Evolutionary conservation across 2,329 filamentous ascomycete genomes (phyloP), one percentile per base, ranked within the genome.

Genomic region (Ustilaginoidea virens): DNA sequence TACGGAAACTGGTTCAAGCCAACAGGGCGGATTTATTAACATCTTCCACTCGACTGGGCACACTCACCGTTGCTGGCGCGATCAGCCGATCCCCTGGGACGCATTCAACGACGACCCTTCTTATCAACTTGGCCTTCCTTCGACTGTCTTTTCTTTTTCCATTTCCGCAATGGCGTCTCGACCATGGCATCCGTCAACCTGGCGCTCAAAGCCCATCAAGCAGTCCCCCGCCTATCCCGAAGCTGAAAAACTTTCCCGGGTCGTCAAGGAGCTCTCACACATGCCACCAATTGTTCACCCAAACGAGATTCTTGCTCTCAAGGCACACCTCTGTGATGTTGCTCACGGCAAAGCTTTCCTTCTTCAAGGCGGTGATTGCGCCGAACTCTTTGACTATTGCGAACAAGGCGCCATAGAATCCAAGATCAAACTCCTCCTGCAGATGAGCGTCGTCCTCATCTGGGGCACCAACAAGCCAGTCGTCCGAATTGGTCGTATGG

Each of bases 351-450:
- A 87, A 39, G 82, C 87, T 9, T 96, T 98, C 51, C 65, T 98
- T 7, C 71, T 98, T 4, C 90, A 98, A 58, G 90, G 90, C 35
- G 90, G 87, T 37, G 90, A 98, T 57, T 98, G 90, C 48, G 90
- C 90, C 11, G 90, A 98, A 60, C 69, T 96, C 7, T 98, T 98
- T 47, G 83, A 90, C 53, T 98, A 98, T 62, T 98, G 90, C 55
- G 76, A 80, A 43, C 78, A 85, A 50, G 69, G 70, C 10, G 79
- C 80, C 39, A 94, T 98, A 42, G 85, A 96, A 56, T 79, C 82
- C 37, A 98, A 96, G 63, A 83, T 96, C 54, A 96, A 96, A 59
- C 70, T 98, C 16, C 68, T 98, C 17, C 62, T 98, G 34, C 90
- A 98, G 58, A 96, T 98, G 87, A 92, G 82, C 39, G 60, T 98